These are phyloP conservation scores for Leccinum subgranulosum DNA, from an alignment of 768 basidiomycete species.

Conservation along the genomic window DNA sequence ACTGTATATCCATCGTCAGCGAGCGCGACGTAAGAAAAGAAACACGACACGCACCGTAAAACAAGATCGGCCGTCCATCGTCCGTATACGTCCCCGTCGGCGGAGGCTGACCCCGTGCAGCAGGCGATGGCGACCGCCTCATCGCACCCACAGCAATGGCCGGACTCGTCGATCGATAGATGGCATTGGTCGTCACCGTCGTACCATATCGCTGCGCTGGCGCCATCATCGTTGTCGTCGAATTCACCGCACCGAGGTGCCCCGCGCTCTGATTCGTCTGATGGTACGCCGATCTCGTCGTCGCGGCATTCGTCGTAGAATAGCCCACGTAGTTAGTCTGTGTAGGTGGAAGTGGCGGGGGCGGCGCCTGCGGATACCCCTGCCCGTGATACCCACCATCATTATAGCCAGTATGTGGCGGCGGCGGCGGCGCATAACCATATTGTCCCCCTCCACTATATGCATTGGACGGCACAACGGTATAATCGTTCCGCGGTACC, in stretches of 20 bases:
- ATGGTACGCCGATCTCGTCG: background rate
- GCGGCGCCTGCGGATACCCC: slow-evolving; percentile 16
- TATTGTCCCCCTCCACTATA: slow-evolving; percentile 16
- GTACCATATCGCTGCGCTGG: slow-evolving; percentile 28
- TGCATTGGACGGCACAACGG: slow-evolving; percentile 5
- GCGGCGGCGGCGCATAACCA: slow-evolving; percentile 15
- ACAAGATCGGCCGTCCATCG: slow-evolving; percentile 76
- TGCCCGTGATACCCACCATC: slow-evolving; percentile 13
- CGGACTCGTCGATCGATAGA: slow-evolving; percentile 45
- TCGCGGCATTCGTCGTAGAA: background rate
- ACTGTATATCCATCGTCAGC: slow-evolving; percentile 40
- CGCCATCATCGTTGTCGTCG: background rate
- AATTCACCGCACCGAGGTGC: slow-evolving; percentile 12
- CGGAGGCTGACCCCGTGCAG: slow-evolving; percentile 32
- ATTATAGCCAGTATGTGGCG: slow-evolving; percentile 21
- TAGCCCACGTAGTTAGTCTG: background rate
- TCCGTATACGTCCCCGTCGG: slow-evolving; percentile 81
- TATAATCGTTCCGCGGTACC: slow-evolving; percentile 21
- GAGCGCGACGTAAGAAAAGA: too few relatives aligned
- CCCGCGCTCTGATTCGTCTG: slow-evolving; percentile 14
- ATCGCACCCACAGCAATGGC: slow-evolving; percentile 10
- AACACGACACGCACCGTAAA: slow-evolving; percentile 68
- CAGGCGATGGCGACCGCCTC: slow-evolving; percentile 51
- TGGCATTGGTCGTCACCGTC: slow-evolving; percentile 4
- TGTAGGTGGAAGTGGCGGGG: background rate